These are phyloP conservation scores for Cryptococcus sp. DNA, from an alignment of 1,284 basidiomycete genomes.

Conservation along the genomic window DNA sequence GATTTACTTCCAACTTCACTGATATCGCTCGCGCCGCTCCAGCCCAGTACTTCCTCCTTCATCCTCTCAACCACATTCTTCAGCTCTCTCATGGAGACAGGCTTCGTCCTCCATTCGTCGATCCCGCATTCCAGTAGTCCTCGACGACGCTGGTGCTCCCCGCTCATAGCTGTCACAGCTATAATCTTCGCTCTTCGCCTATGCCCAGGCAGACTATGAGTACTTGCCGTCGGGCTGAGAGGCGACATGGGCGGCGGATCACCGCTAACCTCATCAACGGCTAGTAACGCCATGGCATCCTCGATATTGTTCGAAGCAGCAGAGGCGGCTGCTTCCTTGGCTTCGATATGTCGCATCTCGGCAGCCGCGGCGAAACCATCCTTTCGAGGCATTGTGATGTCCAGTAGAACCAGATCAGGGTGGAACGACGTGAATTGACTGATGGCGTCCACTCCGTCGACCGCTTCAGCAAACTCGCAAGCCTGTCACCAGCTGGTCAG, in stretches of 20 bases:
- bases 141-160: constrained; percentile 41
- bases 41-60: constrained; percentile 14
- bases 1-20: neutral
- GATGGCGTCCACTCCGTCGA: constrained; percentile 47
- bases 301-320: neutral
- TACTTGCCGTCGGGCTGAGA: neutral
- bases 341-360: constrained; percentile 44
- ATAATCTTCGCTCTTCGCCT: constrained; percentile 39
- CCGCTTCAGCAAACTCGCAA: constrained; percentile 40
- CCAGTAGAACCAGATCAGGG: constrained; percentile 43
- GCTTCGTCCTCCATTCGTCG: constrained; percentile 47
- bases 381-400: constrained; percentile 53
- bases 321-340: neutral
- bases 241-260: constrained; percentile 6
- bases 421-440: constrained; percentile 37
- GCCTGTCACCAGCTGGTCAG: neutral
- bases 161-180: constrained; percentile 49
- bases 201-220: neutral
- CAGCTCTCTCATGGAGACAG: constrained; percentile 30
- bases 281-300: constrained; percentile 5
- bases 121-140: constrained; percentile 49
- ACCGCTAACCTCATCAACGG: neutral
- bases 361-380: constrained; percentile 47
- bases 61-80: constrained; percentile 16
- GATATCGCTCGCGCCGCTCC: neutral